Evolutionary conservation across 169 alveolate genomes (phyloP).

Genomic region (Cryptosporidium felis): DNA sequence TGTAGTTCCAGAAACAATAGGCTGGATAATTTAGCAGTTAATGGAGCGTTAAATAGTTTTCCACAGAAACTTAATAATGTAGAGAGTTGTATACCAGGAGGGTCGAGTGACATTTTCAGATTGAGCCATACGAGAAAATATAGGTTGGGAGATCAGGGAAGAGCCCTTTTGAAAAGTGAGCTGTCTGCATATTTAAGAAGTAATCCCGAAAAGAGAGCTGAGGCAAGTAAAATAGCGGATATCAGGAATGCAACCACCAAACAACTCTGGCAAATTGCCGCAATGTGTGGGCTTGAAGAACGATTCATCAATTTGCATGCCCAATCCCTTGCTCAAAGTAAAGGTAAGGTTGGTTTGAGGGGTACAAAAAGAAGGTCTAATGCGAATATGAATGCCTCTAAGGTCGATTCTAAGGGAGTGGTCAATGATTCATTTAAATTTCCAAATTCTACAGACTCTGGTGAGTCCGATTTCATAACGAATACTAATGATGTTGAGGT

Average conservation of each 20-base stretch:
- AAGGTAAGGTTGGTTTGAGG: constrained; percentile 10
- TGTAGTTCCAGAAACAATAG: not conserved
- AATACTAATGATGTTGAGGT: not conserved
- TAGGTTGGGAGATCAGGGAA: constrained; percentile 70
- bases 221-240: constrained; percentile 66
- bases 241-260: constrained; percentile 66
- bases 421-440: not conserved
- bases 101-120: constrained; percentile 16
- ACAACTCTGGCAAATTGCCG: constrained; percentile 72
- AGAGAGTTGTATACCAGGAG: not conserved
- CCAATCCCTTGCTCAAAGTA: constrained; percentile 68
- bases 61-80: not conserved
- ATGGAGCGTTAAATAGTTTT: not conserved
- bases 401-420: not conserved
- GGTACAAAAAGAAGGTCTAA: constrained; percentile 40
- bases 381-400: constrained; percentile 1
- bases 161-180: constrained; percentile 65
- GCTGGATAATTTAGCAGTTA: not conserved
- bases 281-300: constrained; percentile 70
- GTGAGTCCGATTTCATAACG: not conserved
- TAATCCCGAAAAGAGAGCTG: constrained; percentile 55
- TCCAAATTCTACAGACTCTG: not conserved
- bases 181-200: constrained; percentile 60
- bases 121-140: constrained; percentile 61
- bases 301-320: constrained; percentile 66